Evolutionary conservation across 1,139 yeast species (phyloP).

Genomic region (Scheffersomyces lignicola): DNA sequence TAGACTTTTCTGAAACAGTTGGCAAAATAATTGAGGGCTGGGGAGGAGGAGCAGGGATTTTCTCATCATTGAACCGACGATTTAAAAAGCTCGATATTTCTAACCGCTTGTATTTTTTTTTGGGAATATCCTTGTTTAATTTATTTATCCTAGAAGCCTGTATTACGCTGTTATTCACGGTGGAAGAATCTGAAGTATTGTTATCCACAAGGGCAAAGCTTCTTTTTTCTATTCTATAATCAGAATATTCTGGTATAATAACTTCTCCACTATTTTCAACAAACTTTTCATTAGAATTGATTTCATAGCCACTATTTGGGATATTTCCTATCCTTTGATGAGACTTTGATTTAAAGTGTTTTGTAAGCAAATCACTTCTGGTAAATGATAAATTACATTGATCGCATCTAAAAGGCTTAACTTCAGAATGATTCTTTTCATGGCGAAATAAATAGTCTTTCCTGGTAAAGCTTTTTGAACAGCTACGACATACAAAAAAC

Average conservation of each 20-base stretch:
- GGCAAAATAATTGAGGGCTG: constrained; percentile 10
- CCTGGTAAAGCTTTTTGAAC: constrained; percentile 8
- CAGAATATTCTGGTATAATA: constrained; percentile 1
- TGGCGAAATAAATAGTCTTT: constrained; percentile 12
- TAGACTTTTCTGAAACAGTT: constrained; percentile 4
- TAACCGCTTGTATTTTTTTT: constrained; percentile 3
- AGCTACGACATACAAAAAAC: constrained; percentile 6
- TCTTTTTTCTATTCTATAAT: constrained; percentile 5
- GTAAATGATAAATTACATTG: constrained; percentile 8
- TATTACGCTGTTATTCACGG: constrained; percentile 2
- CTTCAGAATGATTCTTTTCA: constrained; percentile 10
- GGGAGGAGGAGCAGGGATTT: constrained; percentile 10
- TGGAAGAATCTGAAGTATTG: constrained; percentile 3
- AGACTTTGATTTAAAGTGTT: constrained; percentile 13
- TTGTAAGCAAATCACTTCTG: constrained; percentile 11
- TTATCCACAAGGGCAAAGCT: background rate
- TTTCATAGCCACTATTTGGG: background rate
- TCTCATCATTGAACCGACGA: constrained; percentile 7
- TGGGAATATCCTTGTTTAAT: constrained; percentile 1
- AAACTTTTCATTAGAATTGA: background rate
- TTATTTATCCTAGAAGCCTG: constrained; percentile 2
- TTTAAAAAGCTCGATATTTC: constrained; percentile 7
- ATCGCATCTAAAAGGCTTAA: constrained; percentile 5
- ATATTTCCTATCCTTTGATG: constrained; percentile 7
- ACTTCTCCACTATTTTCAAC: constrained; percentile 2